Evolutionary conservation across 176 grass and related monocot genomes (phyloP).

Genomic region (Oryza meridionalis): DNA sequence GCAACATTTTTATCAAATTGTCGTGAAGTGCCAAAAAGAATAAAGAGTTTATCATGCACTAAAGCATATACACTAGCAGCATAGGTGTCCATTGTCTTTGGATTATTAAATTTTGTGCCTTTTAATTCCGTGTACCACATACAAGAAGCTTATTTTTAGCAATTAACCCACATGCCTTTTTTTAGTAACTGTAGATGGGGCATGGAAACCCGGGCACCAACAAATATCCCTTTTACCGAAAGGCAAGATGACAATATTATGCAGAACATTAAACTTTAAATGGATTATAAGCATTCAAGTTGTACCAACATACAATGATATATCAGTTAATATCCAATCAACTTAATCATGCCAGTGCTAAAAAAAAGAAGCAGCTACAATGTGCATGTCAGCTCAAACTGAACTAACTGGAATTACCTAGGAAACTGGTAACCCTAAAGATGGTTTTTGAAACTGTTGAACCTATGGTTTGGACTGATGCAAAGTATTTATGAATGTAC

Average conservation of each 20-base stretch:
- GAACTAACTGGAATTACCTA: background rate
- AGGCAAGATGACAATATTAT: background rate
- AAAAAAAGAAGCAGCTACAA: background rate
- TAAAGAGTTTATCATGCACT: background rate
- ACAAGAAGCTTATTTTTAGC: too few relatives aligned
- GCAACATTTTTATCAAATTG: background rate
- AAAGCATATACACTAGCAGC: background rate
- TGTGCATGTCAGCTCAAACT: slow-evolving; percentile 20
- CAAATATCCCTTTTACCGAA: background rate
- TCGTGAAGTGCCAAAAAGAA: background rate
- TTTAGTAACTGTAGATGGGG: background rate
- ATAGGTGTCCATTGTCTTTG: background rate
- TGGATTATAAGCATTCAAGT: background rate
- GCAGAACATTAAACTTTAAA: background rate
- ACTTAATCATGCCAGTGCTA: background rate
- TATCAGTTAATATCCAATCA: background rate
- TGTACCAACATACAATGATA: background rate
- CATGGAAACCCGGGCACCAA: background rate
- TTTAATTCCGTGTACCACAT: background rate
- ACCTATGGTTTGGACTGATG: slow-evolving; percentile 1
- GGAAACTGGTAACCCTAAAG: background rate
- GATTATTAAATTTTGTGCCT: background rate
- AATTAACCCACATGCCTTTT: background rate
- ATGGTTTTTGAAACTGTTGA: slow-evolving; percentile 9
- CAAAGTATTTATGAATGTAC: background rate